Evolutionary conservation across 306 rosid genomes (phyloP).

Genomic region (cucumber (Cucumis sativus)): Cucumber_9930_V3 NC_026655.2:7312501-7313000

Average conservation of each 20-base stretch:
- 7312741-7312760: conserved; percentile 73
- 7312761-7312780: conserved; percentile 41
- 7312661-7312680: neutral
- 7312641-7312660: neutral
- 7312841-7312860: neutral
- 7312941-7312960: conserved; percentile 71
- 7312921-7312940: conserved; percentile 79
- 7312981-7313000: conserved; percentile 7
- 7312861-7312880: neutral
- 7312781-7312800: conserved; percentile 14
- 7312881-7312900: conserved; percentile 43
- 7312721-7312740: conserved; percentile 89
- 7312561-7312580: neutral
- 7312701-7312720: conserved; percentile 96
- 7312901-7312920: conserved; percentile 97
- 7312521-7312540: neutral
- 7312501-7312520: neutral
- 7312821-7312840: neutral
- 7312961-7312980: conserved; percentile 66
- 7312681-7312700: conserved; percentile 63
- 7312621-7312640: neutral
- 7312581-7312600: neutral
- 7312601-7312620: neutral
- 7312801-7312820: neutral
- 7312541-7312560: neutral